Evolutionary conservation across 257 asterid genomes (phyloP).

Genomic region (Solanum pennellii): DNA sequence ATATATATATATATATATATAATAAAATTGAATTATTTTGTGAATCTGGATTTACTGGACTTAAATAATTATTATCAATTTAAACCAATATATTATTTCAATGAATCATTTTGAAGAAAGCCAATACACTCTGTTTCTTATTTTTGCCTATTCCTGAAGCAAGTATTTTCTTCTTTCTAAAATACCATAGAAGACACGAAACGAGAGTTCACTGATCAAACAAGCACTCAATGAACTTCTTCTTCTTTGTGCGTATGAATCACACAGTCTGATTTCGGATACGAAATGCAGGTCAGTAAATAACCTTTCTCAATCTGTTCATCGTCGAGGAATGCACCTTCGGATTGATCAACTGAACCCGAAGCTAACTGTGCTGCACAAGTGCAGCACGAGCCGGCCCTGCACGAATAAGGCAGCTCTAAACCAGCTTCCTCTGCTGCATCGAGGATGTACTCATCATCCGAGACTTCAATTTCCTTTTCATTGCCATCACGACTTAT

Average conservation of each 20-base stretch:
- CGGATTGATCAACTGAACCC: slow-evolving; percentile 34
- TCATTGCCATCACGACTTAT: slow-evolving; percentile 25
- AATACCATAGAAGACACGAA: background rate
- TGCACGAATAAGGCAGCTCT: slow-evolving; percentile 31
- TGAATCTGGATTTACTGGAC: too few relatives aligned
- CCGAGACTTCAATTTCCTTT: slow-evolving; percentile 24
- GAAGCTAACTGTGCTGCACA: slow-evolving; percentile 21
- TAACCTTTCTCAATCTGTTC: slow-evolving; percentile 28
- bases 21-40: too few relatives aligned
- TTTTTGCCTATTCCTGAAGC: background rate
- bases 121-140: background rate
- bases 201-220: background rate
- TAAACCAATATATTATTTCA: background rate
- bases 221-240: slow-evolving; percentile 12
- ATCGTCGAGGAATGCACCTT: slow-evolving; percentile 26
- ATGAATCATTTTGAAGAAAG: background rate
- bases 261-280: slow-evolving; percentile 28
- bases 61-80: background rate
- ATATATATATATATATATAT: too few relatives aligned
- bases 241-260: slow-evolving; percentile 32
- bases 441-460: slow-evolving; percentile 27
- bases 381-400: slow-evolving; percentile 36
- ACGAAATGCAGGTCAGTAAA: slow-evolving; percentile 23
- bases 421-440: slow-evolving; percentile 27
- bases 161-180: background rate